Evolutionary conservation across 2,329 filamentous ascomycete species (phyloP).

Genomic region (Fusarium bulbicola): DNA sequence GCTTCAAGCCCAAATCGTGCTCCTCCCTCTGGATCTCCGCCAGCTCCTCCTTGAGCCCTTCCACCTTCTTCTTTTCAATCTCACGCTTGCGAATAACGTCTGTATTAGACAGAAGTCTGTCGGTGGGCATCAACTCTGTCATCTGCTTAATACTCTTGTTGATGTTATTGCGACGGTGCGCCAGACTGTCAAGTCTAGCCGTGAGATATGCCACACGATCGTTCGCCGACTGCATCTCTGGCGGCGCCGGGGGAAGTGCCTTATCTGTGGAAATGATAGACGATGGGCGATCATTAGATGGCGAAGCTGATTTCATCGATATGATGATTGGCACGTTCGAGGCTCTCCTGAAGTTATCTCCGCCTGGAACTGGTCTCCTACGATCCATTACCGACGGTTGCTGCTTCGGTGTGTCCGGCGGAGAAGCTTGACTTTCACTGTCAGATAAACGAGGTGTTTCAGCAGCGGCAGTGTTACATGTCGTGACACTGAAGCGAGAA

Average conservation of each 20-base stretch:
- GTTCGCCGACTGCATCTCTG: conserved; percentile 63
- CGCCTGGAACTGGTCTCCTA: conserved; percentile 44
- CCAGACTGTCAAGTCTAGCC: conserved; percentile 70
- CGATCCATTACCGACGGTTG: conserved; percentile 45
- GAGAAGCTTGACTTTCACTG: conserved; percentile 39
- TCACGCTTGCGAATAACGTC: conserved; percentile 68
- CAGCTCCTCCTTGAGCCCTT: conserved; percentile 71
- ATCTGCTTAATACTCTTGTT: conserved; percentile 78
- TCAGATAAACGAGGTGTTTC: conserved; percentile 41
- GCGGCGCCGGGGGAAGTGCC: conserved; percentile 68
- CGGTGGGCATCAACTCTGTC: conserved; percentile 79
- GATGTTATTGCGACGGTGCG: conserved; percentile 75
- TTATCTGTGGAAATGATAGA: conserved; percentile 60
- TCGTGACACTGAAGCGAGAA: conserved; percentile 72
- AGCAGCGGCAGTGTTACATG: conserved; percentile 61
- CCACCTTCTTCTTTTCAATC: conserved; percentile 71
- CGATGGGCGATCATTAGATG: conserved; percentile 35
- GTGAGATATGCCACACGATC: conserved; percentile 75
- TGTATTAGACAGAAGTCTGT: conserved; percentile 72
- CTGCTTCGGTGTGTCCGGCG: conserved; percentile 37
- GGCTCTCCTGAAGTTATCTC: conserved; percentile 29
- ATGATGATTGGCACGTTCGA: conserved; percentile 43
- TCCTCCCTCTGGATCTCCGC: conserved; percentile 79
- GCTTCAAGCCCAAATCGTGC: conserved; percentile 79
- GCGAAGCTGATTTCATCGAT: conserved; percentile 40